Conservation (phyloP, 129 eudicot genomes). For the Erigeron canadensis region DNA sequence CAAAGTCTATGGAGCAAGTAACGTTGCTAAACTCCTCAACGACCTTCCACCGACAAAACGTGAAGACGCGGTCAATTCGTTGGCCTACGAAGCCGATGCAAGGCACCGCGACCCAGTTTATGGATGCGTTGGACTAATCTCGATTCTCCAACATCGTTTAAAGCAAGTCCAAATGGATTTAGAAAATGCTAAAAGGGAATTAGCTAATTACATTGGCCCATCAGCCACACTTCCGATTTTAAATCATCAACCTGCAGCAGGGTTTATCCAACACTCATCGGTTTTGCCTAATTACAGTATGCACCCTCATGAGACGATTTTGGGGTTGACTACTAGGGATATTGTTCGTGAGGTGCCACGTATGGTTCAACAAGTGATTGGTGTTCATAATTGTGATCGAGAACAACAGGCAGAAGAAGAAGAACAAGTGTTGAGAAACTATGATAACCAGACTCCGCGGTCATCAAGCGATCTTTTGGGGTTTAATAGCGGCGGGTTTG, state of each 20-base stretch:
- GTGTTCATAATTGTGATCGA: slow-evolving; percentile 8
- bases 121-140: slow-evolving; percentile 83
- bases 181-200: slow-evolving; percentile 55
- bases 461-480: slow-evolving; percentile 20
- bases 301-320: slow-evolving; percentile 49
- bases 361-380: slow-evolving; percentile 39
- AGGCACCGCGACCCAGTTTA: slow-evolving; percentile 85
- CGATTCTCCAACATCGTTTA: slow-evolving; percentile 64
- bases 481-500: slow-evolving; percentile 29
- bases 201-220: slow-evolving; percentile 67
- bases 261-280: slow-evolving; percentile 33
- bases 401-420: slow-evolving; percentile 28
- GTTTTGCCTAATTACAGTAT: slow-evolving; percentile 49
- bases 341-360: slow-evolving; percentile 35
- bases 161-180: slow-evolving; percentile 64
- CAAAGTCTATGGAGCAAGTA: slow-evolving; percentile 88
- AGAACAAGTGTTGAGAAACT: slow-evolving; percentile 23
- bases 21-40: slow-evolving; percentile 70
- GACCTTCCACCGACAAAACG: slow-evolving; percentile 63
- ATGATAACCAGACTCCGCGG: slow-evolving; percentile 28
- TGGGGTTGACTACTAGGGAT: slow-evolving; percentile 46
- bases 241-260: no score
- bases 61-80: slow-evolving; percentile 79
- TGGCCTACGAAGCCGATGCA: slow-evolving; percentile 82
- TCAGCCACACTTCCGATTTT: slow-evolving; percentile 62